Evolutionary conservation across 257 asterid species (phyloP).

Genomic region (Knoxia roxburghii): DNA sequence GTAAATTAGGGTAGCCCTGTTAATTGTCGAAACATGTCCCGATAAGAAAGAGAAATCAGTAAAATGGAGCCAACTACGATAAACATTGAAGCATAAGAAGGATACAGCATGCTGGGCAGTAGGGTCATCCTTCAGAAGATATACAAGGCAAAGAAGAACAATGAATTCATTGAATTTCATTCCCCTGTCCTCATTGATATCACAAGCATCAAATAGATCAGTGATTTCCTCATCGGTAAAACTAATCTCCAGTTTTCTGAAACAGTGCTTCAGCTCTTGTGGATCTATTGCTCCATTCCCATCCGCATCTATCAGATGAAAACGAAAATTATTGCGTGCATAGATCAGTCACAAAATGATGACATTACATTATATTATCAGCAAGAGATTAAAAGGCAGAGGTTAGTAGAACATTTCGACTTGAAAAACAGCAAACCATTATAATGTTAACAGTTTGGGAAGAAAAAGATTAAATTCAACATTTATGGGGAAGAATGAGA

Average conservation of each 20-base stretch:
- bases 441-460: background rate
- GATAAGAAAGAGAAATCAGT: background rate
- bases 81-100: conserved; percentile 11
- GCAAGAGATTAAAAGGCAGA: background rate
- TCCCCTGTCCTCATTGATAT: conserved; percentile 67
- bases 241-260: conserved; percentile 51
- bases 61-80: background rate
- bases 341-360: too few relatives aligned
- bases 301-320: conserved; percentile 50
- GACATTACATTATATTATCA: background rate
- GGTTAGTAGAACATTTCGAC: background rate
- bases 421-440: background rate
- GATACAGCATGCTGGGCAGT: conserved; percentile 41
- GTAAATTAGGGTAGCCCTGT: background rate
- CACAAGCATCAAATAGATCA: conserved; percentile 80
- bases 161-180: conserved; percentile 79
- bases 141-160: conserved; percentile 87
- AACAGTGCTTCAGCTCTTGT: conserved; percentile 72
- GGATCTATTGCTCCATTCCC: conserved; percentile 73
- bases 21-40: background rate
- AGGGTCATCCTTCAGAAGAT: conserved; percentile 75
- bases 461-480: background rate
- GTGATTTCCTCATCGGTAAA: conserved; percentile 69
- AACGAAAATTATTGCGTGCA: background rate
- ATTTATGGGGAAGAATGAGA: background rate